Base-by-base conservation (phyloP, 1,284 basidiomycete genomes). In the Blastosporella zonata region DNA sequence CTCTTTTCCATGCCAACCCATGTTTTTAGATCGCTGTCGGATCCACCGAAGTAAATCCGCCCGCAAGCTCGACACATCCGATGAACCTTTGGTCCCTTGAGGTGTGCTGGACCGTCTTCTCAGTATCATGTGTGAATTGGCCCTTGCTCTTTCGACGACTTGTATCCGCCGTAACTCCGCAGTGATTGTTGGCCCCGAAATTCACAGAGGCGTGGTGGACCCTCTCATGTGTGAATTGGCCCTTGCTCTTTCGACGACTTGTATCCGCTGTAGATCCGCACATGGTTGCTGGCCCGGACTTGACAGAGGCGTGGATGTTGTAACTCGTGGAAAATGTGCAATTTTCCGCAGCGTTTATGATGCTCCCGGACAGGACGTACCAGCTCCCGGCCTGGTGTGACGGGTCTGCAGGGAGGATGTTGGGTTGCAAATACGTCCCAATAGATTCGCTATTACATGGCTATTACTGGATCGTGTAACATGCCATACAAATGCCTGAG, bases 21-120 rank as follows among this genome's bases (percentile, higher is more conserved):
- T n/a, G n/a, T n/a, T n/a, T n/a, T n/a, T n/a, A n/a, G n/a, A n/a
- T n/a, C n/a, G n/a, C n/a, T 18, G 6, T 23, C 5, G 25, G 20
- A 17, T 2, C 31, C 37, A 22, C 45, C 50, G 46, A 52, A 25
- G 21, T 28, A 48, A 52, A 48, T 41, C 50, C 43, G 46, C 38
- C 50, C 43, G 45, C n/a, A 27, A 10, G 10, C 17, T 44, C 34
- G 21, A 41, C 22, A 35, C 34, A 5, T 15, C 33, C 33, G 20
- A 29, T n/a, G 35, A 20, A 27, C 12, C n/a, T 33, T 31, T 38
- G 27, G 22, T 33, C 20, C 47, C 34, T 43, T 29, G 23, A 47
- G 38, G 46, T 27, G 6, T 35, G n/a, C 6, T 35, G 17, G n/a
- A 10, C 31, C 4, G 10, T 18, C 17, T 21, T 38, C 18, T 33